Conservation (phyloP, 2,329 filamentous ascomycete genomes). For the Nannizzia gypsea region DNA sequence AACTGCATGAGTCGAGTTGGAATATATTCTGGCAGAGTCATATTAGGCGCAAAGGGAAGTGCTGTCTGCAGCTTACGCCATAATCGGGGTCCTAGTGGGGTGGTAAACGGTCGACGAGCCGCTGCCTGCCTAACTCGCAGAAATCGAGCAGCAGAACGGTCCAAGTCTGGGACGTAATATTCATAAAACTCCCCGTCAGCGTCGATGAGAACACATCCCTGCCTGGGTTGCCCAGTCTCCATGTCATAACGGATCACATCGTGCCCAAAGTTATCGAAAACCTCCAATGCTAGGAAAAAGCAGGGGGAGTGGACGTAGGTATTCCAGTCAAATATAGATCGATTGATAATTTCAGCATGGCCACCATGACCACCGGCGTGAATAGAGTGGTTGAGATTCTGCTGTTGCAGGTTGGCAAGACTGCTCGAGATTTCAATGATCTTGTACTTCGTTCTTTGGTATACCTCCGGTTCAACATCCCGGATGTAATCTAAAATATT, state of each 20-base stretch:
- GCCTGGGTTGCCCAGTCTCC: constrained; percentile 66
- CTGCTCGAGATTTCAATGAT: constrained; percentile 89
- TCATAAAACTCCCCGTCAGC: constrained; percentile 81
- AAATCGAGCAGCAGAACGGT: constrained; percentile 72
- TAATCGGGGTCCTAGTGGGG: constrained; percentile 36
- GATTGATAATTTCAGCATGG: constrained; percentile 90
- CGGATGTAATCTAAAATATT: constrained; percentile 97
- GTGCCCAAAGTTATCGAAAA: constrained; percentile 97
- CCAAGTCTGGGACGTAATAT: constrained; percentile 71
- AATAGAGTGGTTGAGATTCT: constrained; percentile 55
- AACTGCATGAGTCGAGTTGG: constrained; percentile 93
- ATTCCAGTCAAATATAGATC: constrained; percentile 89
- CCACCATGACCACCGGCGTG: constrained; percentile 62
- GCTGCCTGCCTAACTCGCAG: constrained; percentile 74
- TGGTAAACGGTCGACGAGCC: constrained; percentile 32
- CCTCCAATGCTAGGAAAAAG: constrained; percentile 95
- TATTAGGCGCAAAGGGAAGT: constrained; percentile 61
- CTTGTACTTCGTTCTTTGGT: constrained; percentile 82
- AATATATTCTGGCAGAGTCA: constrained; percentile 80
- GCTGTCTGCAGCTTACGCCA: constrained; percentile 51
- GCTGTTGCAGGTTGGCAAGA: constrained; percentile 65
- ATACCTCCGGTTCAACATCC: constrained; percentile 77
- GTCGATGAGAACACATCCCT: constrained; percentile 82
- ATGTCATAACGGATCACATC: constrained; percentile 87
- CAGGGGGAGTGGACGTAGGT: constrained; percentile 80